Evolutionary conservation across 495 filamentous ascomycete genomes (phyloP).

Genomic region (Hypomontagnella submonticulosa): DNA sequence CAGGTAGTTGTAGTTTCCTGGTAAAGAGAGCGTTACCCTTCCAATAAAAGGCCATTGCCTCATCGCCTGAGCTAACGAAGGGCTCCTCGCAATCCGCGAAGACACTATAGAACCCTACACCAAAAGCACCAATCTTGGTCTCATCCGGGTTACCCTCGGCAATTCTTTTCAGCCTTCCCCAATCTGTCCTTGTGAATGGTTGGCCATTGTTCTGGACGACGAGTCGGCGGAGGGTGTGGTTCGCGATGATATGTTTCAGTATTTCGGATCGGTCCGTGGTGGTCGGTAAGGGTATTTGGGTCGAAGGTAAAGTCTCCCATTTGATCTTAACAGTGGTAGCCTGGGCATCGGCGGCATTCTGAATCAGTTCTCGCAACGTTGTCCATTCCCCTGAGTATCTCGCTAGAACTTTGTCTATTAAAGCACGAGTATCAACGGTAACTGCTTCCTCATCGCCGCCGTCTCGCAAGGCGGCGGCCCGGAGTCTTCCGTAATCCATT

Average conservation of each 20-base stretch:
- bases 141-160: slow-evolving; percentile 99
- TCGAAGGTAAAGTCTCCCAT: slow-evolving; percentile 87
- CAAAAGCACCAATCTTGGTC: slow-evolving; percentile 98
- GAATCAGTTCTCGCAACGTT: slow-evolving; percentile 89
- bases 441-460: slow-evolving; percentile 96
- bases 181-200: slow-evolving; percentile 86
- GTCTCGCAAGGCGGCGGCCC: slow-evolving; percentile 84
- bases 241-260: slow-evolving; percentile 81
- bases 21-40: slow-evolving; percentile 95
- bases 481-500: slow-evolving; percentile 84
- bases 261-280: slow-evolving; percentile 72
- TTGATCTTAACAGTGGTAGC: slow-evolving; percentile 89
- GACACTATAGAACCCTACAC: slow-evolving; percentile 98
- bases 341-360: slow-evolving; percentile 96
- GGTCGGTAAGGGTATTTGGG: slow-evolving; percentile 75
- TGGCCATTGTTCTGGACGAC: slow-evolving; percentile 91
- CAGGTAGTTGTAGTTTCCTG: slow-evolving; percentile 75
- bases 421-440: slow-evolving; percentile 93
- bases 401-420: slow-evolving; percentile 97
- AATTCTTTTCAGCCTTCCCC: slow-evolving; percentile 92
- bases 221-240: slow-evolving; percentile 85
- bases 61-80: slow-evolving; percentile 88
- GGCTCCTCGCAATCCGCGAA: slow-evolving; percentile 98
- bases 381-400: slow-evolving; percentile 95
- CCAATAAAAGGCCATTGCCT: slow-evolving; percentile 99